Conservation (phyloP, 2,329 filamentous ascomycete genomes). For the Uncinocarpus reesii region DNA sequence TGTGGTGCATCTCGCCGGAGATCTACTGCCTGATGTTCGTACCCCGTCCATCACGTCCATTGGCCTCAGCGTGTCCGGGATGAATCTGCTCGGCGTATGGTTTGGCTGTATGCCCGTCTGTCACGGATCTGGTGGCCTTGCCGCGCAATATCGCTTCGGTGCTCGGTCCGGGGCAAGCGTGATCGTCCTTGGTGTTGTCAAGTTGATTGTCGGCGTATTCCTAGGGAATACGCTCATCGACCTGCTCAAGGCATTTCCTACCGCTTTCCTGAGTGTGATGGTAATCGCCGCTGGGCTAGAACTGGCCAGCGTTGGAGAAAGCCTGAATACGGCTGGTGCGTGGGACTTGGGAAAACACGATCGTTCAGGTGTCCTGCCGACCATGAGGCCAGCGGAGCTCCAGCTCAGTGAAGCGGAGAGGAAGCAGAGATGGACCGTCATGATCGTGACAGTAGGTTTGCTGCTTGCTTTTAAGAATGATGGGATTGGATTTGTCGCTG, state of each 20-base stretch:
- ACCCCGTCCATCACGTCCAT: constrained; percentile 64
- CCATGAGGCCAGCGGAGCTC: background rate
- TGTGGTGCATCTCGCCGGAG: constrained; percentile 64
- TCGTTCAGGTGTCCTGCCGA: background rate
- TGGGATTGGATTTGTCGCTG: constrained; percentile 73
- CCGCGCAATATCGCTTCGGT: constrained; percentile 83
- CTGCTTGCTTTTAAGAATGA: constrained; percentile 84
- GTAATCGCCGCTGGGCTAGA: constrained; percentile 84
- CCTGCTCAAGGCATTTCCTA: constrained; percentile 63
- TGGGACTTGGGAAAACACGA: constrained; percentile 43
- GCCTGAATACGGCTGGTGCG: constrained; percentile 64
- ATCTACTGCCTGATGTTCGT: constrained; percentile 61
- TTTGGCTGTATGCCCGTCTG: constrained; percentile 94
- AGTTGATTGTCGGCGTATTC: constrained; percentile 63
- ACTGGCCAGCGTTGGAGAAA: constrained; percentile 73
- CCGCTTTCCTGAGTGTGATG: constrained; percentile 53
- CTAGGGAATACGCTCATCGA: constrained; percentile 64
- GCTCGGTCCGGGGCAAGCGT: constrained; percentile 78
- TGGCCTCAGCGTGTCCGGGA: constrained; percentile 67
- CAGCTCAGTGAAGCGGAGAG: constrained; percentile 56
- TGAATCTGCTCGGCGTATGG: constrained; percentile 81
- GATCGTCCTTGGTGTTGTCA: constrained; percentile 65
- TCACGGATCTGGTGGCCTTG: constrained; percentile 82
- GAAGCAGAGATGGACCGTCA: constrained; percentile 70
- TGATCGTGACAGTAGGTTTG: constrained; percentile 76